These are phyloP conservation scores for Bruguiera hainesii DNA, from an alignment of 441 rosid species.

Conservation along the genomic window DNA sequence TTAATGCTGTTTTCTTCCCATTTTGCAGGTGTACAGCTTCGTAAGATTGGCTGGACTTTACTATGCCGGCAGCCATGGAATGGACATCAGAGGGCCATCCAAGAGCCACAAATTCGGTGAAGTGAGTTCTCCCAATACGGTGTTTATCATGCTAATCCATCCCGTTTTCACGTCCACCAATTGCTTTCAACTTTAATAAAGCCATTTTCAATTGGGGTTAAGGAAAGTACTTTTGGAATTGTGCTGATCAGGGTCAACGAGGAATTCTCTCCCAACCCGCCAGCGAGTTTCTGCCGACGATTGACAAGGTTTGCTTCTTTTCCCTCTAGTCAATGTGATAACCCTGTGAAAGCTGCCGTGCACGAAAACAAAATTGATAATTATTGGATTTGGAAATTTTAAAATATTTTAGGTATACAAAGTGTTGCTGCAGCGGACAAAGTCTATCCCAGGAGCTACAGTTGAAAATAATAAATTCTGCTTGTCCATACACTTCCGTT, in stretches of 20 bases:
- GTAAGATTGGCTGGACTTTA: constrained; percentile 75
- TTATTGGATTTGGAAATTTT: not conserved
- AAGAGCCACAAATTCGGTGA: constrained; percentile 45
- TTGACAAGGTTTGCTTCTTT: constrained; percentile 41
- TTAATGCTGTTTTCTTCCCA: not conserved
- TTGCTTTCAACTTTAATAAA: not conserved
- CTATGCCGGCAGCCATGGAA: constrained; percentile 98
- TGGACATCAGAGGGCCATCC: constrained; percentile 95
- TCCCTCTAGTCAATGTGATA: too few species aligned
- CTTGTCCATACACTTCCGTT: constrained; percentile 68
- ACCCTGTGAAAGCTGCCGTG: not conserved
- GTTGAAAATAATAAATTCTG: constrained; percentile 87
- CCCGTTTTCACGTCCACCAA: not conserved
- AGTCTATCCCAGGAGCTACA: constrained; percentile 59
- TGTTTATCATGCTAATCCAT: not conserved
- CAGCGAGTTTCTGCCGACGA: constrained; percentile 57
- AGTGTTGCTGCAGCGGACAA: constrained; percentile 53
- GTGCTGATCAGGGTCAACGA: constrained; percentile 33
- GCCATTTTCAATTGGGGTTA: not conserved
- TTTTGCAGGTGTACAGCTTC: constrained; percentile 64
- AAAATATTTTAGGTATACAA: constrained; percentile 46
- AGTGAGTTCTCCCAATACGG: constrained; percentile 25
- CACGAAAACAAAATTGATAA: not conserved
- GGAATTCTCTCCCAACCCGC: constrained; percentile 64
- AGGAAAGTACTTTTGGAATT: not conserved